Evolutionary conservation across 768 basidiomycete species (phyloP).

Genomic region (Suillus discolor): DNA sequence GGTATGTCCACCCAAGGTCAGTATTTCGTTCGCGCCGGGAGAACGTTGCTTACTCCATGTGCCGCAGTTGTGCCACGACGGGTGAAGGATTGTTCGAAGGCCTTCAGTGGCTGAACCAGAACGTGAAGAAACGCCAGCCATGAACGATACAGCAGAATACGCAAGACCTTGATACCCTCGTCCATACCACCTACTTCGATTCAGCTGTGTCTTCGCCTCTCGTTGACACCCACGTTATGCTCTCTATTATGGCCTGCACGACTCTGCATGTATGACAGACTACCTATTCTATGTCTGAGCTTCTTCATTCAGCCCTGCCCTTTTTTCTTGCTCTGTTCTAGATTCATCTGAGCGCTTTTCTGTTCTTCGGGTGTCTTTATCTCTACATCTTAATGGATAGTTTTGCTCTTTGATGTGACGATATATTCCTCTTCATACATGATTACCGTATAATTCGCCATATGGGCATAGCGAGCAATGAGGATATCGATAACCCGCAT

Average conservation of each 20-base stretch:
- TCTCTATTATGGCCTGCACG: constrained; percentile 39
- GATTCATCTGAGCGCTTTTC: constrained; percentile 4
- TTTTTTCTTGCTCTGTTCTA: constrained; percentile 13
- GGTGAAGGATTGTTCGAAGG: constrained; percentile 98
- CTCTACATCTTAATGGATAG: constrained; percentile 5
- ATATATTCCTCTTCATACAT: not conserved
- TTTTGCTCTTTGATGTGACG: constrained; percentile 3
- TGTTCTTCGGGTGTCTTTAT: constrained; percentile 2
- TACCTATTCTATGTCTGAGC: constrained; percentile 31
- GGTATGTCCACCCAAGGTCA: constrained; percentile 99
- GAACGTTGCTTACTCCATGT: constrained; percentile 8
- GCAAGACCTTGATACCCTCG: constrained; percentile 23
- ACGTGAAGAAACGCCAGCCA: constrained; percentile 91
- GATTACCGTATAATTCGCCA: constrained; percentile 6
- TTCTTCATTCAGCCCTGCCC: constrained; percentile 31
- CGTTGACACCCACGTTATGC: constrained; percentile 37
- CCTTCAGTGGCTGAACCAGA: constrained; percentile 95
- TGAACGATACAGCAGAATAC: constrained; percentile 38
- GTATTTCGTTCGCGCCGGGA: constrained; percentile 23
- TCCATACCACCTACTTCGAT: constrained; percentile 27
- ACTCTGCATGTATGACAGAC: constrained; percentile 39
- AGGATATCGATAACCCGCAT: not conserved
- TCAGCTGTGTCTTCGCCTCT: constrained; percentile 24
- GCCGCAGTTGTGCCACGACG: constrained; percentile 84
- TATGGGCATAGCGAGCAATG: constrained; percentile 3